phyloP scores from a whole-genome alignment of 305 asterid species.

The Fraxinus sp. region DNA sequence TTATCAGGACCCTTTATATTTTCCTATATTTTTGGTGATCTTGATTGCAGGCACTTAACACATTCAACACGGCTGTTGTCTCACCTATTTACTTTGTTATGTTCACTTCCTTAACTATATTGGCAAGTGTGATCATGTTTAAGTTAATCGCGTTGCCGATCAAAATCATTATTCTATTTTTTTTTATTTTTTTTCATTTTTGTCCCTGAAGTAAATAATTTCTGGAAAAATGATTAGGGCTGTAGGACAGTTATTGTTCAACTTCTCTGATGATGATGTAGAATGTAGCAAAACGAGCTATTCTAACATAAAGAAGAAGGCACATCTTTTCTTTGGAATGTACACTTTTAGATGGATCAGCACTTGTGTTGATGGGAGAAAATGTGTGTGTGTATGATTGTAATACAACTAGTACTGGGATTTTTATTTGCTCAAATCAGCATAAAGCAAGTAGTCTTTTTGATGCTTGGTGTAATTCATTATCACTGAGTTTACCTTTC shows the following conservation, averaged over 20 bases:
- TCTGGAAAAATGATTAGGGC: not conserved
- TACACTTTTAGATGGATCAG: not conserved
- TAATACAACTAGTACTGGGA: not conserved
- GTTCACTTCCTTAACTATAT: slow-evolving; percentile 95
- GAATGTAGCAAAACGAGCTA: not conserved
- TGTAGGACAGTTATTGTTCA: not conserved
- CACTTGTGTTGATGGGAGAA: not conserved
- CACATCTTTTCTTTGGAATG: not conserved
- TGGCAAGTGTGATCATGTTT: slow-evolving; percentile 99
- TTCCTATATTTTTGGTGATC: slow-evolving; percentile 21
- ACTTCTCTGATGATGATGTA: not conserved
- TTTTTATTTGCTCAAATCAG: not conserved
- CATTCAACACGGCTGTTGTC: slow-evolving; percentile 96
- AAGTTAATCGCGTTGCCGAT: slow-evolving; percentile 57
- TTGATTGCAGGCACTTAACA: slow-evolving; percentile 89
- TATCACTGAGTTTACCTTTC: not conserved
- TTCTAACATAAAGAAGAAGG: not conserved
- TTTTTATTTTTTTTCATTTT: not conserved
- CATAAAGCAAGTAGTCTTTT: not conserved
- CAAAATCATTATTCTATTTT: not conserved
- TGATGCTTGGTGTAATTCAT: not conserved
- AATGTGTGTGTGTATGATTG: not conserved
- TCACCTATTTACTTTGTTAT: slow-evolving; percentile 93
- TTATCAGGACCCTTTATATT: not conserved
- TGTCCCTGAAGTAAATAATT: not conserved